phyloP scores from a whole-genome alignment of 1,139 yeast genomes.

The Saccharomyces pastorianus region DNA sequence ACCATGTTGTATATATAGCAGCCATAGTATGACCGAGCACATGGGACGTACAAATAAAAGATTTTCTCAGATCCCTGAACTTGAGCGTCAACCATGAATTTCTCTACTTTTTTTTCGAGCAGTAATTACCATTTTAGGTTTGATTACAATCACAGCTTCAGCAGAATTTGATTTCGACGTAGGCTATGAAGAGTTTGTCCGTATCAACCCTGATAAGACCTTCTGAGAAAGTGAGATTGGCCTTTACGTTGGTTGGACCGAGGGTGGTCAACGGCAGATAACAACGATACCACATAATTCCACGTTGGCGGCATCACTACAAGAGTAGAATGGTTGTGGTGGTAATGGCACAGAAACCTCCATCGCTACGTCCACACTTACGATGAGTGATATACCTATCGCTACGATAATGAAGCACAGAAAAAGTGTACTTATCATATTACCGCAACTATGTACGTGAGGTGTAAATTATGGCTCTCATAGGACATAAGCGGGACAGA shows the following conservation, averaged over 20 bases:
- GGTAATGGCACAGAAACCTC: neutral
- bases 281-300: neutral
- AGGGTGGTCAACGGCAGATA: neutral
- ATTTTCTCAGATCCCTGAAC: neutral
- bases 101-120: neutral
- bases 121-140: neutral
- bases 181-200: neutral
- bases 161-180: neutral
- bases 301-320: neutral
- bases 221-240: neutral
- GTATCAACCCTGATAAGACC: neutral
- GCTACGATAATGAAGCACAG: neutral
- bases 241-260: neutral
- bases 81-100: neutral
- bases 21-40: too few species aligned
- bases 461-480: neutral
- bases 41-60: neutral
- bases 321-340: neutral
- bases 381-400: too few species aligned
- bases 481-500: too few species aligned
- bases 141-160: neutral
- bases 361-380: neutral
- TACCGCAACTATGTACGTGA: neutral
- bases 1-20: too few species aligned
- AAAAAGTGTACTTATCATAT: neutral